Evolutionary conservation across 1,139 yeast species (phyloP).

Genomic region (Kurtzmaniella natalensis): DNA sequence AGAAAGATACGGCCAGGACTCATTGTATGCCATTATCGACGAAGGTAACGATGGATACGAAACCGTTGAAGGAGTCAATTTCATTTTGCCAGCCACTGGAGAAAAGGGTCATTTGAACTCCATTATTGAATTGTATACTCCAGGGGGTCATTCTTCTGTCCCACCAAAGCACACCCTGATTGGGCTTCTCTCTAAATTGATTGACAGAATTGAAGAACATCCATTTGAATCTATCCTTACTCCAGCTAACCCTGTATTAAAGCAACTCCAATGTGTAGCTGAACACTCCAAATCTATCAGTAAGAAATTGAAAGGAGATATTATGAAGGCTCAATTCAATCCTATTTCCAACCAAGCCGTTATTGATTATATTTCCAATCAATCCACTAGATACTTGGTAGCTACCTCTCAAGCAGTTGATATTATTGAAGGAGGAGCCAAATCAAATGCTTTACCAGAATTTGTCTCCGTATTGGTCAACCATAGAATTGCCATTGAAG

Average conservation of each 20-base stretch:
- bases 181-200: conserved; percentile 40
- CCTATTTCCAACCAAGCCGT: conserved; percentile 37
- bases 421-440: conserved; percentile 63
- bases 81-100: conserved; percentile 53
- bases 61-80: conserved; percentile 38
- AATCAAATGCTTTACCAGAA: conserved; percentile 74
- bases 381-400: conserved; percentile 38
- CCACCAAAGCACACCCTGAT: conserved; percentile 48
- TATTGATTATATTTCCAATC: conserved; percentile 25
- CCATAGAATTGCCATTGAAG: conserved; percentile 55
- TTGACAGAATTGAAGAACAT: conserved; percentile 32
- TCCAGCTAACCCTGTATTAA: conserved; percentile 37
- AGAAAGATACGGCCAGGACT: conserved; percentile 34
- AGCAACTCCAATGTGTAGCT: conserved; percentile 41
- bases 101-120: conserved; percentile 45
- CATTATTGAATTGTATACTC: conserved; percentile 32
- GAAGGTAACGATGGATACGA: conserved; percentile 38
- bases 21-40: conserved; percentile 39
- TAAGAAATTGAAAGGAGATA: conserved; percentile 27
- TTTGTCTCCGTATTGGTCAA: conserved; percentile 51
- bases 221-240: conserved; percentile 33
- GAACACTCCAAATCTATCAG: conserved; percentile 31
- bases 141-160: conserved; percentile 48
- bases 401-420: conserved; percentile 70
- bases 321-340: conserved; percentile 40